Conservation (phyloP, 2,329 filamentous ascomycete genomes). For the Didymella lethalis region DNA sequence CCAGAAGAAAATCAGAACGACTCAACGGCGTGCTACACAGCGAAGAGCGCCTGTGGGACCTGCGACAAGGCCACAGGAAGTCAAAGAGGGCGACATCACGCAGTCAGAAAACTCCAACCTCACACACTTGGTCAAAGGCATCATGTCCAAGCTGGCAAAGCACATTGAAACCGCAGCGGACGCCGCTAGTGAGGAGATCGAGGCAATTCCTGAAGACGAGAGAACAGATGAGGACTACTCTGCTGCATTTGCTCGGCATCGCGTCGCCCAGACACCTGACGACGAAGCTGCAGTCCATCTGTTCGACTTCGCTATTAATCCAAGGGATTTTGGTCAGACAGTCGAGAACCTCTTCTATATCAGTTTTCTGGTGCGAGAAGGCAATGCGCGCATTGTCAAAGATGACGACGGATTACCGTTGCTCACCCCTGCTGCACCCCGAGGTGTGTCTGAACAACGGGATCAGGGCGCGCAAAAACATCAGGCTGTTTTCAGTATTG, state of each 20-base stretch:
- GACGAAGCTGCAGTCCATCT: constrained; percentile 72
- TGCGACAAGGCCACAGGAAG: constrained; percentile 76
- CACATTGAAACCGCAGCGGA: constrained; percentile 50
- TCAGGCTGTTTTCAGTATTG: constrained; percentile 87
- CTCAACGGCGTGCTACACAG: constrained; percentile 73
- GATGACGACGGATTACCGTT: constrained; percentile 80
- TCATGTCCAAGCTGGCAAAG: constrained; percentile 66
- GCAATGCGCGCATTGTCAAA: constrained; percentile 74
- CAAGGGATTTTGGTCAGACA: constrained; percentile 88
- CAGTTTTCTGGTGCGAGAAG: constrained; percentile 91
- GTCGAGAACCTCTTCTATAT: constrained; percentile 98
- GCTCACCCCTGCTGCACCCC: constrained; percentile 61
- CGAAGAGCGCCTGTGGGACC: constrained; percentile 72
- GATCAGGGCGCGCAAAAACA: constrained; percentile 65
- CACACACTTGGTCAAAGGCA: constrained; percentile 78
- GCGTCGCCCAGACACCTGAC: constrained; percentile 65
- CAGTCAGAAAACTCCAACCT: constrained; percentile 81
- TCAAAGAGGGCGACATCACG: constrained; percentile 76
- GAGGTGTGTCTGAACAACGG: constrained; percentile 61
- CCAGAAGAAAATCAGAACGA: constrained; percentile 79
- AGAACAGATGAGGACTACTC: constrained; percentile 49
- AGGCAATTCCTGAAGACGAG: constrained; percentile 32
- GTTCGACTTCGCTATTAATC: constrained; percentile 90
- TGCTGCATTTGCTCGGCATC: constrained; percentile 69
- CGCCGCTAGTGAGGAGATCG: constrained; percentile 54